Evolutionary conservation across 202 grass and related monocot genomes (phyloP), one percentile per base, ranked within the genome.

Genomic region (Panicum virgatum): DNA sequence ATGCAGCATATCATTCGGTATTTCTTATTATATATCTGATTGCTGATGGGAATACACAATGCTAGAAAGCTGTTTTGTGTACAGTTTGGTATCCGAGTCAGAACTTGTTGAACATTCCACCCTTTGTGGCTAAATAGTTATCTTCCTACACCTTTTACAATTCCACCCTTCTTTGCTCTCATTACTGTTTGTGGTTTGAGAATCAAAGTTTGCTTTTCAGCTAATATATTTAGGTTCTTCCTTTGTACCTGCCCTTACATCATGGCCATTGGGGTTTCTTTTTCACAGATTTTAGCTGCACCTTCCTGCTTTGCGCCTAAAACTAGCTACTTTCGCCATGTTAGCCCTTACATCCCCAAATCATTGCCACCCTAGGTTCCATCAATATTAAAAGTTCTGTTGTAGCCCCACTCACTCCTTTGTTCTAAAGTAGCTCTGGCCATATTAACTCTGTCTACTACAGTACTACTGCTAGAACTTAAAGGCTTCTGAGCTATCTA

Each of bases 181-280:
- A 78, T 80, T 75, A 54, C 36, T 36, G 11, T 58, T 61, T 54
- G 51, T 60, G 71, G 18, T 89, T 82, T 72, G 44, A 58, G 38
- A 67, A 78, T 66, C 51, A 62, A 39, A 40, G 8, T 76, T 50
- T 67, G 11, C 70, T 80, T 88, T 84, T 66, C 62, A 54, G 32
- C 44, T 85, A 77, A 54, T 76, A 70, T 76, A 68, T 63, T 61
- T 85, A 57, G 38, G 20, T 80, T 39, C 15, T 72, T 42, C 63
- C 26, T 71, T 12, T 30, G 48, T 77, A 56, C 71, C 16, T 25
- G 9, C 44, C 64, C 77, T 77, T 81, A 27, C 71, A 89, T 85
- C 72, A 85, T 82, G 53, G 57, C 78, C 71, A 23, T 36, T 50
- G 58, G 66, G 73, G 61, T 72, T 77, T 75, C 30, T 70, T 82